phyloP scores from a whole-genome alignment of 2,329 filamentous ascomycete genomes.

The Pseudogymnoascus sp. region DNA sequence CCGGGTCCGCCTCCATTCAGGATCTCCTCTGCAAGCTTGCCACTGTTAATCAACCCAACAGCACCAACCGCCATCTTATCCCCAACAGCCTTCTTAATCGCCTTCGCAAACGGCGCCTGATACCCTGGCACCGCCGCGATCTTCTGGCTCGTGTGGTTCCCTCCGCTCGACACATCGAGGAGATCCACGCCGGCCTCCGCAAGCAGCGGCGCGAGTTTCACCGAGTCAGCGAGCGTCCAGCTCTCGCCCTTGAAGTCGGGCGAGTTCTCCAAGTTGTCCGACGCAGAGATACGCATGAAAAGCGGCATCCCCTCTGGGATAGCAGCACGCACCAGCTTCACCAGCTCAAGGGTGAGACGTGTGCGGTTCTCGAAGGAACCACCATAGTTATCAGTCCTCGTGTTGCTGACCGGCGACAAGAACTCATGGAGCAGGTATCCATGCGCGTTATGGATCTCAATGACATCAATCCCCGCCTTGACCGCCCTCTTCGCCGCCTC shows the following conservation, averaged over 20 bases:
- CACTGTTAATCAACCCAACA: conserved; percentile 42
- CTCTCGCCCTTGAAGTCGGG: conserved; percentile 44
- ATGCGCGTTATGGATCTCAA: conserved; percentile 75
- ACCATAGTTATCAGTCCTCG: conserved; percentile 59
- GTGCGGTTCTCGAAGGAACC: conserved; percentile 65
- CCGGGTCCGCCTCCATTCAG: conserved; percentile 32
- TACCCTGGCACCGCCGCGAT: conserved; percentile 54
- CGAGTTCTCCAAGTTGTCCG: conserved; percentile 64
- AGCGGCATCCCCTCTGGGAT: conserved; percentile 64
- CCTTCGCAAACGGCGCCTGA: conserved; percentile 61
- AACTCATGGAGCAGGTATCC: conserved; percentile 69
- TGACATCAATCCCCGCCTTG: conserved; percentile 59
- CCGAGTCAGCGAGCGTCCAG: conserved; percentile 60
- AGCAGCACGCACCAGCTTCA: conserved; percentile 50
- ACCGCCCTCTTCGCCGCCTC: conserved; percentile 52
- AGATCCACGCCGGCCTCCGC: conserved; percentile 63
- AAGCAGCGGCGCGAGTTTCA: conserved; percentile 53
- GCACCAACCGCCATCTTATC: conserved; percentile 42
- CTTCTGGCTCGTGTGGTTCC: conserved; percentile 51
- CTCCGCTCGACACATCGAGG: conserved; percentile 63
- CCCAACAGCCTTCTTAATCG: conserved; percentile 64
- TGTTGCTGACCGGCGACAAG: conserved; percentile 60
- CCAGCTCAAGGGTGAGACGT: conserved; percentile 58
- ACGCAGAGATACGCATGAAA: conserved; percentile 64
- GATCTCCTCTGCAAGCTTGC: conserved; percentile 38